Conservation (phyloP, 2,329 filamentous ascomycete species). For the Verruconis gallopava region DNA sequence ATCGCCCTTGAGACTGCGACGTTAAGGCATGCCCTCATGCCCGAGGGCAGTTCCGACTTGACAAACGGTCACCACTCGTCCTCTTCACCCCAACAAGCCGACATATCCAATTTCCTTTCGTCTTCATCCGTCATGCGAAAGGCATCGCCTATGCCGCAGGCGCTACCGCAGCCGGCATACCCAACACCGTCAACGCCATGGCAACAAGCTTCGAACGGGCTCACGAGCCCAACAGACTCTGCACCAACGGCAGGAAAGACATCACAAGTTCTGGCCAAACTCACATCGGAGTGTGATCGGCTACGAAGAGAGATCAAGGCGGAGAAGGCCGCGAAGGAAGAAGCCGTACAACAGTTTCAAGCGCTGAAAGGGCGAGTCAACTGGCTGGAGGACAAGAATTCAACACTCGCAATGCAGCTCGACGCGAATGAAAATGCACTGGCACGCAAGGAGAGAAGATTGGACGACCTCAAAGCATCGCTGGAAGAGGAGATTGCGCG, state of each 20-base stretch:
- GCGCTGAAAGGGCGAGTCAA: constrained; percentile 57
- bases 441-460: constrained; percentile 55
- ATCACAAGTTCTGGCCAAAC: constrained; percentile 46
- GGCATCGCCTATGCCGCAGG: constrained; percentile 8
- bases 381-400: constrained; percentile 52
- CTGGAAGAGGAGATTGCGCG: constrained; percentile 50
- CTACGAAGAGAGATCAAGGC: constrained; percentile 48
- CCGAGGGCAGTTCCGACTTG: neutral
- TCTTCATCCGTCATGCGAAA: constrained; percentile 9
- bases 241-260: constrained; percentile 6
- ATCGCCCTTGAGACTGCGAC: neutral
- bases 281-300: constrained; percentile 63
- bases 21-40: neutral
- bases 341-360: constrained; percentile 50
- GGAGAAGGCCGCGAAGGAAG: constrained; percentile 38
- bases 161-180: constrained; percentile 2
- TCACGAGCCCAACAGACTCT: neutral
- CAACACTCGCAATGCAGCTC: constrained; percentile 50
- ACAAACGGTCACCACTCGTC: neutral
- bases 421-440: constrained; percentile 55
- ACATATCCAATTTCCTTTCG: neutral
- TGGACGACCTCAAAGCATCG: constrained; percentile 49
- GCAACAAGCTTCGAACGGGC: constrained; percentile 1
- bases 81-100: neutral
- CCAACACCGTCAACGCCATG: constrained; percentile 6